Percentiles rank a stretch among this genome's conserved stretches.
phyloP scores from a whole-genome alignment of 2,329 filamentous ascomycete genomes.

The Coleophoma eucalyptorum region DNA sequence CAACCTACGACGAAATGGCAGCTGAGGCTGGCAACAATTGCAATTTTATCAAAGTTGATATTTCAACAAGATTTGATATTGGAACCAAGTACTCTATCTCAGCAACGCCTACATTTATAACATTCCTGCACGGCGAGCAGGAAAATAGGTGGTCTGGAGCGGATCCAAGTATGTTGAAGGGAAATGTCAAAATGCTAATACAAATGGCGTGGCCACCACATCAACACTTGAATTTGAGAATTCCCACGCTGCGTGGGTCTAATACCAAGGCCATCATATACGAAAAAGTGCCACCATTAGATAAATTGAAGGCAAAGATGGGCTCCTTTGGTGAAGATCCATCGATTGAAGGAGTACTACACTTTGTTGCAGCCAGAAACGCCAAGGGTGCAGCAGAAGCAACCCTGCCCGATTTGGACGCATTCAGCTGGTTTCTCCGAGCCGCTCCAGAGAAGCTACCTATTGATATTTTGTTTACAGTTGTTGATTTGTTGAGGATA shows the following conservation, averaged over 20 bases:
- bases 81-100: constrained; percentile 63
- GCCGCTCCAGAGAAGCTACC: constrained; percentile 53
- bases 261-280: constrained; percentile 64
- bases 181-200: constrained; percentile 70
- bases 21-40: constrained; percentile 65
- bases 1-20: constrained; percentile 76
- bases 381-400: constrained; percentile 58
- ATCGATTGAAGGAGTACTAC: constrained; percentile 59
- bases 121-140: constrained; percentile 72
- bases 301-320: constrained; percentile 79
- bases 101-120: constrained; percentile 85
- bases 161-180: constrained; percentile 61
- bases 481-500: constrained; percentile 81
- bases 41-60: constrained; percentile 79
- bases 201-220: constrained; percentile 74
- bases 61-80: constrained; percentile 61
- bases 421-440: constrained; percentile 60
- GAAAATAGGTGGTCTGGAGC: constrained; percentile 80
- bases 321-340: constrained; percentile 55
- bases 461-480: constrained; percentile 66
- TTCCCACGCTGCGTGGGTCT: constrained; percentile 66
- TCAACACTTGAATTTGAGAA: constrained; percentile 65
- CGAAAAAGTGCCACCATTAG: constrained; percentile 74
- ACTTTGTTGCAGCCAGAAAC: constrained; percentile 65
- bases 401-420: constrained; percentile 65